Evolutionary conservation across 345 rosid genomes (phyloP).

Genomic region (Linum tenue): DNA sequence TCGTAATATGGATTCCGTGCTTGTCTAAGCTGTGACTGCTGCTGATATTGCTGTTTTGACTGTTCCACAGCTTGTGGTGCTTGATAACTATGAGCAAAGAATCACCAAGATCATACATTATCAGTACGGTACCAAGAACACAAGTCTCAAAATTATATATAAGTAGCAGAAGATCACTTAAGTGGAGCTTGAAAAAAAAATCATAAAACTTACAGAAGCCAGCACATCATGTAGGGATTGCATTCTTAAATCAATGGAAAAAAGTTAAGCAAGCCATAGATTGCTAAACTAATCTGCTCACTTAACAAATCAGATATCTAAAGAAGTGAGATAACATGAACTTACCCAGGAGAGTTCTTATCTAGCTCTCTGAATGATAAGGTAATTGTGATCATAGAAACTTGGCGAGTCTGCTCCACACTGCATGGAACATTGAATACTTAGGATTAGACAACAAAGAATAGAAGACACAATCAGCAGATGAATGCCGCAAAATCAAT

Average conservation of each 20-base stretch:
- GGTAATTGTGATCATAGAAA: constrained; percentile 87
- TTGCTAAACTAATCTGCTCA: neutral
- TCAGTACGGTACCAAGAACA: too few species aligned
- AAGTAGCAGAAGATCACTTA: too few species aligned
- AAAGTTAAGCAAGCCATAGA: neutral
- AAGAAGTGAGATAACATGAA: neutral
- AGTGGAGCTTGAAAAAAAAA: neutral
- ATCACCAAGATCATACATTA: neutral
- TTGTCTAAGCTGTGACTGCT: constrained; percentile 31
- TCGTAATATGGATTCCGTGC: constrained; percentile 42
- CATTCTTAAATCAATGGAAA: too few species aligned
- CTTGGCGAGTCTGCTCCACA: constrained; percentile 89
- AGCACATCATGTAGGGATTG: neutral
- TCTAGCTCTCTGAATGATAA: constrained; percentile 66
- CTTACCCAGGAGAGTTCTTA: constrained; percentile 73
- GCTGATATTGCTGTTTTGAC: constrained; percentile 49
- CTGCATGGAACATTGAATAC: constrained; percentile 39
- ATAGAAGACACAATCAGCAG: neutral
- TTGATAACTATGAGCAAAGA: constrained; percentile 54
- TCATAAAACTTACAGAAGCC: neutral
- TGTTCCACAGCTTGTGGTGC: constrained; percentile 53
- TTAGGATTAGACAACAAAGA: neutral
- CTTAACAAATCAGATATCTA: neutral
- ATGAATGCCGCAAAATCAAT: too few species aligned
- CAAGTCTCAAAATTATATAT: too few species aligned